These are phyloP conservation scores for Suillus weaverae DNA, from an alignment of 768 basidiomycete species.

Conservation along the genomic window DNA sequence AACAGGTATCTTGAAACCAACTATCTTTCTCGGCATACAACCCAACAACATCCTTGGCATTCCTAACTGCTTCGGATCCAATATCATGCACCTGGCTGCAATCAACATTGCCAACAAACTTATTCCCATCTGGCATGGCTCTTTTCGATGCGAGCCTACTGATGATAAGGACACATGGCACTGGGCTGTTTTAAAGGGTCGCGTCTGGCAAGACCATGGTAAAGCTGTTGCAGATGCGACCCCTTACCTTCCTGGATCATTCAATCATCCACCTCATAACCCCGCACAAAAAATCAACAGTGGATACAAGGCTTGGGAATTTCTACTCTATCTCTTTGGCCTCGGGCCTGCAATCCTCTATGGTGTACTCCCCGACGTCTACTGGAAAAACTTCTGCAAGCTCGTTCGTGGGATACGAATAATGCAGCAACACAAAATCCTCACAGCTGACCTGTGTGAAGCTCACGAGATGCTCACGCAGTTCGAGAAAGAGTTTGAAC, in stretches of 20 bases:
- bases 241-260: constrained; percentile 16
- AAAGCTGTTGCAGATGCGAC: constrained; percentile 16
- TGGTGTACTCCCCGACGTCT: constrained; percentile 14
- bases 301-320: constrained; percentile 26
- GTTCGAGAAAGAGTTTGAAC: constrained; percentile 29
- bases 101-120: constrained; percentile 23
- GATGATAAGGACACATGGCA: constrained; percentile 31
- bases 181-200: constrained; percentile 31
- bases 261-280: constrained; percentile 22
- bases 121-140: constrained; percentile 23
- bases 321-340: constrained; percentile 15
- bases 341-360: constrained; percentile 20
- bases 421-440: constrained; percentile 21
- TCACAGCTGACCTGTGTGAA: constrained; percentile 9
- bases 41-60: constrained; percentile 21
- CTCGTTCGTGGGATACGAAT: constrained; percentile 20
- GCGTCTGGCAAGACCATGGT: constrained; percentile 22
- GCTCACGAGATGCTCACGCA: constrained; percentile 8
- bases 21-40: constrained; percentile 35
- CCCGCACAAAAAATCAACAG: constrained; percentile 22
- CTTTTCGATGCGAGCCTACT: constrained; percentile 11
- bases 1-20: constrained; percentile 37
- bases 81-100: constrained; percentile 40
- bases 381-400: constrained; percentile 23
- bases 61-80: constrained; percentile 34